Conservation (phyloP, 2,329 filamentous ascomycete species). For the Stagonosporopsis vannaccii region DNA sequence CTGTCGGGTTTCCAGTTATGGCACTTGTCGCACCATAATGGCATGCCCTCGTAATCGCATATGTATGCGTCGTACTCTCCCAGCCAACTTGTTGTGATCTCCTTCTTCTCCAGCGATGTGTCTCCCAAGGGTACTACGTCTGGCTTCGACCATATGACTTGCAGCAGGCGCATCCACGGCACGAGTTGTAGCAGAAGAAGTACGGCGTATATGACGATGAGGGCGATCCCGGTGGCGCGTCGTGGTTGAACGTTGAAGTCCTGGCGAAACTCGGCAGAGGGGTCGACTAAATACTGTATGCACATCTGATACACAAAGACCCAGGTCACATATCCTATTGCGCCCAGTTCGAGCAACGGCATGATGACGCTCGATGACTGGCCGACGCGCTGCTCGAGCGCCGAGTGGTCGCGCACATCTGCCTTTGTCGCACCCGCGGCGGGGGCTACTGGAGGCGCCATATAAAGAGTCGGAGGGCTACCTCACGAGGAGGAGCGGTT, state of each 20-base stretch:
- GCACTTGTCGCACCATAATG: conserved; percentile 85
- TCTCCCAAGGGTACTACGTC: conserved; percentile 73
- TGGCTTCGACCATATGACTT: conserved; percentile 72
- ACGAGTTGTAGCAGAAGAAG: conserved; percentile 71
- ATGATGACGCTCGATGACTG: conserved; percentile 70
- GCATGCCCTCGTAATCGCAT: conserved; percentile 80
- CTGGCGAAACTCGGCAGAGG: conserved; percentile 40
- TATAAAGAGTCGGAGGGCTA: conserved; percentile 11
- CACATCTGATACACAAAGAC: conserved; percentile 64
- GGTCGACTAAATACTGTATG: conserved; percentile 76
- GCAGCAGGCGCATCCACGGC: conserved; percentile 75
- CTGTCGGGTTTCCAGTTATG: conserved; percentile 88
- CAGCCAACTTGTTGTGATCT: conserved; percentile 58
- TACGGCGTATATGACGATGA: conserved; percentile 76
- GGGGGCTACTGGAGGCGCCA: conserved; percentile 28
- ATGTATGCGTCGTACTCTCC: conserved; percentile 85
- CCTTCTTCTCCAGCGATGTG: conserved; percentile 35
- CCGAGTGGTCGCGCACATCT: conserved; percentile 28
- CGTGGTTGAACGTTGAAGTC: conserved; percentile 45
- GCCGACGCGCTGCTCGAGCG: conserved; percentile 54
- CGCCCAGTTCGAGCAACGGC: conserved; percentile 71
- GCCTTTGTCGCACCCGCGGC: conserved; percentile 32
- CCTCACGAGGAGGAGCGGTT: conserved; percentile 1
- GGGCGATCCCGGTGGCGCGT: conserved; percentile 67
- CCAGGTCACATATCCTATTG: conserved; percentile 75